A percentile compares a stretch with the other conserved stretches of the same genome.
Conservation (phyloP, 176 grass and related monocot species). For the Ensete glaucum region DNA sequence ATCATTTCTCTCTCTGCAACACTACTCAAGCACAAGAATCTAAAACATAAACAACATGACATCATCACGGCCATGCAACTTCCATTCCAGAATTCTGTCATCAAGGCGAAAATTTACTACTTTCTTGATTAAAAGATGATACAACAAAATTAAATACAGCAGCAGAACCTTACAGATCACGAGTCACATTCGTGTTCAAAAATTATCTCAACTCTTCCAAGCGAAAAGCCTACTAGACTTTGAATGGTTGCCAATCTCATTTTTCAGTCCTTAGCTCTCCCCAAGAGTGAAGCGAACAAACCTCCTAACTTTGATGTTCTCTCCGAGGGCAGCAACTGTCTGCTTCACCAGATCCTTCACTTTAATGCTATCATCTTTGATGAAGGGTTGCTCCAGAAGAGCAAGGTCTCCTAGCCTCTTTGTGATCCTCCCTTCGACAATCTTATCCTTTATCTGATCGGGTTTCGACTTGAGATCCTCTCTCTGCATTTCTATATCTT, state of each 20-base stretch:
- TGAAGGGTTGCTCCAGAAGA: constrained; percentile 89
- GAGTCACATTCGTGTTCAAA: not conserved
- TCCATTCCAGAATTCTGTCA: not conserved
- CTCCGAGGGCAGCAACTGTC: constrained; percentile 62
- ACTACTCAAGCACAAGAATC: not conserved
- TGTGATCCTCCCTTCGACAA: constrained; percentile 77
- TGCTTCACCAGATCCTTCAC: constrained; percentile 94
- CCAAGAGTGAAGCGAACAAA: constrained; percentile 90
- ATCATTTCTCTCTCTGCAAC: too few relatives aligned
- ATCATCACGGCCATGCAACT: too few relatives aligned
- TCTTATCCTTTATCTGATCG: constrained; percentile 82
- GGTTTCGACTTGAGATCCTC: constrained; percentile 86
- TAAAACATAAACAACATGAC: not conserved
- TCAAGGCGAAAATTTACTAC: not conserved
- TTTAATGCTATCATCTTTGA: constrained; percentile 75
- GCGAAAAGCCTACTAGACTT: not conserved
- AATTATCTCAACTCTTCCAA: not conserved
- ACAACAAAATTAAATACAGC: not conserved
- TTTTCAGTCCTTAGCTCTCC: constrained; percentile 22
- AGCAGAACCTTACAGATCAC: not conserved
- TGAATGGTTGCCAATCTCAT: not conserved
- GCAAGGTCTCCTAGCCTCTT: constrained; percentile 88
- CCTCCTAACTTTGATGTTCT: constrained; percentile 92
- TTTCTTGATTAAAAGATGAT: not conserved
- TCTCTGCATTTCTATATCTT: constrained; percentile 89